Evolutionary conservation across 352 stramenopile species (phyloP), one percentile per base, ranked within the genome.

Genomic region (Globisporangium parvum): DNA sequence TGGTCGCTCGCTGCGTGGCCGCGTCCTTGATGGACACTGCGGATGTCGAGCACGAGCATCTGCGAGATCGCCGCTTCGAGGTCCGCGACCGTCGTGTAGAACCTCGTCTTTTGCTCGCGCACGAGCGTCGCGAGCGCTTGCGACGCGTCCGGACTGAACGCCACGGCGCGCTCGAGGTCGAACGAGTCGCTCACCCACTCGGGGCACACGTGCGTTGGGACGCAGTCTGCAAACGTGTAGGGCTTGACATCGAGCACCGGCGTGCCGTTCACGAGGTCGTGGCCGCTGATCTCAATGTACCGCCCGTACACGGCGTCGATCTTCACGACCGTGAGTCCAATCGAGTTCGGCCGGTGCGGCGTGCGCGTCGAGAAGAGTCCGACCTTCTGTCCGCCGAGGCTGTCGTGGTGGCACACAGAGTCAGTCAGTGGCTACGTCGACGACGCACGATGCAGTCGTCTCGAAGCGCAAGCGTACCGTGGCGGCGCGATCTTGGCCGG

Each of bases 241-340:
- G 97, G 97, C 73, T 99, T 99, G 51, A 99, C 91, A 66, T 99
- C 97, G 20, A 99, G 72, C 33, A 99, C 87, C 0, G 97, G 97
- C 23, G 97, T 99, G 51, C 96, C 96, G 69, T 99, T 85, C 47
- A 98, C 84, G 9, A 98, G 80, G 64, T 98, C 94, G 47, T 98
- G 82, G 35, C 93, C 93, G 53, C 88, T 91, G 60, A 98, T 92
- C 41, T 96, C 80, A 47, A 98, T 88, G 46, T 66, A 81, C 17
- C 77, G 75, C 51, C 80, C 71, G 57, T 88, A 67, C 31, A 97
- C 77, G 17, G 70, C 70, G 53, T 98, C 91, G 47, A 98, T 85
- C 66, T 91, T 95, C 62, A 94, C 93, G 31, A 95, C 71, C 1
- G 82, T 89, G 37, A 98, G 70, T 0, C 95, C 96, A 45, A 99